Conservation (phyloP, 1,139 yeast genomes). For the Candida pseudoviswanathii region DNA sequence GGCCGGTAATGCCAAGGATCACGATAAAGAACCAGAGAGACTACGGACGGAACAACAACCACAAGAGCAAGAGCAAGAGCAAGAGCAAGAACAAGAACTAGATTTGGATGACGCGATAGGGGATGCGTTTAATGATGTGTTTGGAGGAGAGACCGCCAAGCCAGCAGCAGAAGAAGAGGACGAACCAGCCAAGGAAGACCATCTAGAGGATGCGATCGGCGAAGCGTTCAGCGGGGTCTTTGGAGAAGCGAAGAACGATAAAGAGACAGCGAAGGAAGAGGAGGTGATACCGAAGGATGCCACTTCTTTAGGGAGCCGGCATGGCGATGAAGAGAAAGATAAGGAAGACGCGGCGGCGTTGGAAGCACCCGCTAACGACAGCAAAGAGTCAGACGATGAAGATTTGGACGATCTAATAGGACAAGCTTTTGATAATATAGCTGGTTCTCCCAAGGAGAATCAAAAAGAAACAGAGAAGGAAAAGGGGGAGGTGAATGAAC, state of each 20-base stretch:
- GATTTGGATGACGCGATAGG: slow-evolving; percentile 27
- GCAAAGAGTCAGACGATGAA: slow-evolving; percentile 6
- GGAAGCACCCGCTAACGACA: background rate
- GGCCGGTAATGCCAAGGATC: slow-evolving; percentile 3
- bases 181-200: background rate
- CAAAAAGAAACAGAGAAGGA: background rate
- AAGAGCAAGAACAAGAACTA: slow-evolving; percentile 8
- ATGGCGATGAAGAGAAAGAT: background rate
- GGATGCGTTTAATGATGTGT: slow-evolving; percentile 2
- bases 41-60: background rate
- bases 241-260: background rate
- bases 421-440: slow-evolving; percentile 20
- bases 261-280: background rate
- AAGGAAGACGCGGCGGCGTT: background rate
- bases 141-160: background rate
- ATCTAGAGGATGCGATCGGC: slow-evolving; percentile 3
- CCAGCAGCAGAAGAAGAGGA: background rate
- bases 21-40: slow-evolving; percentile 3
- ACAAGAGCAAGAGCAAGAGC: slow-evolving; percentile 5
- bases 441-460: background rate
- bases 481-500: background rate
- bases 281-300: background rate
- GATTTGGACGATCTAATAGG: slow-evolving; percentile 27
- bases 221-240: background rate
- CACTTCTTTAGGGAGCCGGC: background rate